phyloP scores from a whole-genome alignment of 2,329 filamentous ascomycete species.

The Chaetomiaceae sp. region DNA sequence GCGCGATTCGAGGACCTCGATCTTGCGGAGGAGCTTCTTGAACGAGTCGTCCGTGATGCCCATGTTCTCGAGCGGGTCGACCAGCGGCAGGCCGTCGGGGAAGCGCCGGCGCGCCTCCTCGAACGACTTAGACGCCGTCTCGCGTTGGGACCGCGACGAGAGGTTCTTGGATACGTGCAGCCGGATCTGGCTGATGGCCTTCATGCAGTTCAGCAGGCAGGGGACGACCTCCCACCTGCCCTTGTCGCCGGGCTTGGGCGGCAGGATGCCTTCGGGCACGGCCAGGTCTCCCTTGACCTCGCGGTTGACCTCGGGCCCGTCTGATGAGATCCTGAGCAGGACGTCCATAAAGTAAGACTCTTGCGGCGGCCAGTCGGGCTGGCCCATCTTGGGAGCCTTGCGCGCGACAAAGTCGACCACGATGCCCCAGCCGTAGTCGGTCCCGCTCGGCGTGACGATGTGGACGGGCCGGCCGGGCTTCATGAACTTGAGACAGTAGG shows the following conservation, averaged over 20 bases:
- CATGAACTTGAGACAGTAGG: conserved; percentile 77
- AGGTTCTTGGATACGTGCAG: conserved; percentile 79
- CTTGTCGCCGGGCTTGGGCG: conserved; percentile 56
- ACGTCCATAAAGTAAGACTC: conserved; percentile 81
- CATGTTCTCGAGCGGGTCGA: conserved; percentile 97
- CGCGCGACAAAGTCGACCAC: conserved; percentile 69
- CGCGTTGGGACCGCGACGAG: conserved; percentile 58
- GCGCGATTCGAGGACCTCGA: conserved; percentile 90
- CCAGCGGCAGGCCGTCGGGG: conserved; percentile 80
- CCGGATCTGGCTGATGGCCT: conserved; percentile 76
- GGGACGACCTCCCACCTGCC: conserved; percentile 78
- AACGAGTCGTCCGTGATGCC: conserved; percentile 86
- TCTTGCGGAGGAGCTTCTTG: conserved; percentile 90
- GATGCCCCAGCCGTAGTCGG: conserved; percentile 93
- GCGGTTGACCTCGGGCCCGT: conserved; percentile 42
- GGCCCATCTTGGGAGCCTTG: conserved; percentile 59
- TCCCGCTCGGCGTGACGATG: conserved; percentile 68
- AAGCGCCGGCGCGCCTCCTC: conserved; percentile 81
- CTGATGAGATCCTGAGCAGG: conserved; percentile 57
- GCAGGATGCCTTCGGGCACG: conserved; percentile 61
- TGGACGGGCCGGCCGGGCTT: conserved; percentile 83
- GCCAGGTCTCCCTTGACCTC: conserved; percentile 35
- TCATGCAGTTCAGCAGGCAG: conserved; percentile 78
- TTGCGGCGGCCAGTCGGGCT: conserved; percentile 66
- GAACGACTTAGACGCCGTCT: conserved; percentile 64